Base-by-base conservation (phyloP, 2,329 filamentous ascomycete species). In the Chaetomium globosum region DNA sequence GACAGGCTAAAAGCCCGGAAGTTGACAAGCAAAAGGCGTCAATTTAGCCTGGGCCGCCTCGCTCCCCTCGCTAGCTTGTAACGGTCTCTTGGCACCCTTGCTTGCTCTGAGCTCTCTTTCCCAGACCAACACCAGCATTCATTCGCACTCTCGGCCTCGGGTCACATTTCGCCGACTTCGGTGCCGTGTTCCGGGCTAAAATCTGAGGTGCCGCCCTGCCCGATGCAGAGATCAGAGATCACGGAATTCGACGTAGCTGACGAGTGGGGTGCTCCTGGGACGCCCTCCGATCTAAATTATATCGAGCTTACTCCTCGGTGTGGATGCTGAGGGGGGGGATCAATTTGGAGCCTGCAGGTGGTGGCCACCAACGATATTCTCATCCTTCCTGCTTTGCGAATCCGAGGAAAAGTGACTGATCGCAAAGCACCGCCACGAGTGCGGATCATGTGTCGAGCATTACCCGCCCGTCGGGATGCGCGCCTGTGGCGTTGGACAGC, bases 1-100 rank as follows among this genome's bases (percentile, higher is more conserved):
- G 64, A 66, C 62, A 69, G 68, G 68, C 68, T 69, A 69, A 69
- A 69, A 65, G 61, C 53, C 61, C 61, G 64, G 61, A 66, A 59
- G 68, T 66, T 53, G 52, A 58, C 31, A 39, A 59, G 12, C 12
- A 26, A 26, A 64, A 46, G 2, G 31, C 7, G 58, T 55, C 31
- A 59, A 65, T 65, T 65, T 65, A 65, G 64, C 64, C 64, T 59
- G 55, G n/a, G 7, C 39, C 46, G 46, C 33, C 26, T 26, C 26
- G 26, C 26, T 26, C 26, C 26, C 43, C 46, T 48, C 46, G 46
- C 46, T 48, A 48, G 46, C 46, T 48, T 48, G 46, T 48, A 21
- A 23, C 46, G 46, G 46, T 48, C 46, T 48, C 46, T 48, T 48
- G 46, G 46, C 46, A 12, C 46, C 39, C 39, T 16, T 43, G 12